These are phyloP conservation scores for Yamadazyma dendronema DNA, from an alignment of 1,139 yeast species.

Conservation along the genomic window DNA sequence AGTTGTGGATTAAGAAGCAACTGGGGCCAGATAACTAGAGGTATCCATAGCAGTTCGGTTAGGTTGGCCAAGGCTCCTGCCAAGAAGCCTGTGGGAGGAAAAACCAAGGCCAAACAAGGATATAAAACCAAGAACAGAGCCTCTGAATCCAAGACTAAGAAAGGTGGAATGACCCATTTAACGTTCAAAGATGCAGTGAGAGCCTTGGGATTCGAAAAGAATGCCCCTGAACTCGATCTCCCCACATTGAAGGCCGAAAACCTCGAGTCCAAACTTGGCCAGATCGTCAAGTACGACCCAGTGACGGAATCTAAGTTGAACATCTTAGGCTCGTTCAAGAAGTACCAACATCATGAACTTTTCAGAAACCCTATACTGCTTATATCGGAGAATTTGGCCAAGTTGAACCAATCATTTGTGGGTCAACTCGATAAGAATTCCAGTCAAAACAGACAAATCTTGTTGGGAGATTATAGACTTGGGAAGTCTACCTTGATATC, in stretches of 20 bases:
- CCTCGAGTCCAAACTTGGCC: slow-evolving; percentile 11
- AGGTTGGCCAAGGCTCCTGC: slow-evolving; percentile 18
- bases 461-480: slow-evolving; percentile 72
- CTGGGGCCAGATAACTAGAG: not conserved
- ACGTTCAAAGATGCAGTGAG: slow-evolving; percentile 41
- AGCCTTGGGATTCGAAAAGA: slow-evolving; percentile 32
- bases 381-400: slow-evolving; percentile 36
- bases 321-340: slow-evolving; percentile 56
- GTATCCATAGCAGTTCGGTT: slow-evolving; percentile 1
- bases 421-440: slow-evolving; percentile 26
- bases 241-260: slow-evolving; percentile 14
- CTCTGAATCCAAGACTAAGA: slow-evolving; percentile 26
- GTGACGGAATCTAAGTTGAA: slow-evolving; percentile 25
- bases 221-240: slow-evolving; percentile 22
- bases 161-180: slow-evolving; percentile 46
- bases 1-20: no score
- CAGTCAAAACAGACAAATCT: slow-evolving; percentile 47
- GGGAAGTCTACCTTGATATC: slow-evolving; percentile 79
- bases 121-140: slow-evolving; percentile 20
- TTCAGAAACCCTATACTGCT: slow-evolving; percentile 57
- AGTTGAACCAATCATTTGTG: slow-evolving; percentile 26
- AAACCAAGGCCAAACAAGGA: slow-evolving; percentile 27
- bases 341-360: slow-evolving; percentile 63
- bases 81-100: slow-evolving; percentile 20
- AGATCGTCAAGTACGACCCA: slow-evolving; percentile 25